Evolutionary conservation across 345 rosid species (phyloP), one percentile per base, ranked within the genome.

Genomic region (Sisymbrium irio): DNA sequence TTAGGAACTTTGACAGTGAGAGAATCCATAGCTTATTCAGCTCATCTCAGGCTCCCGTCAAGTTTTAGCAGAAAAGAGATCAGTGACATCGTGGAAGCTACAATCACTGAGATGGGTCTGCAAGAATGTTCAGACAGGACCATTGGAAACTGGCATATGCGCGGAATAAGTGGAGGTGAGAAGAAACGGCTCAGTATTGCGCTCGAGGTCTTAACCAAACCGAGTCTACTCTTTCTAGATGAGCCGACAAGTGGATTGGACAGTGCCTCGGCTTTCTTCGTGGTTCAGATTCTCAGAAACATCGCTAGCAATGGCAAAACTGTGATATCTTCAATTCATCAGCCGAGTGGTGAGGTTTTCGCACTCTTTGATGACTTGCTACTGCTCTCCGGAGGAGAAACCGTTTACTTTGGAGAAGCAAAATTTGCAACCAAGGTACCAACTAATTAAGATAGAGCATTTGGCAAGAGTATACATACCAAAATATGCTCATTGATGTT

Each of bases 141-240:
- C 20, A 81, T 91, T 6, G 97, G 97, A 32, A 85, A 85, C 78
- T 88, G 95, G 95, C 95, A 91, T 76, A 51, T 84, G 50, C 83
- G 95, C n/a, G 97, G 97, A n/a, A 80, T 88, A 62, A 88, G 94
- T 13, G 95, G 92, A 35, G 97, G 97, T 3, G 97, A 91, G 80
- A 91, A 80, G 82, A 91, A 88, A 81, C 79, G 97, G 65, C 70
- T 88, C 3, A 84, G 95, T 80, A 85, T 91, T 69, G 95, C 92
- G 7, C 77, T 88, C 1, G 90, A 87, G 76, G 90, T 91, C 74
- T 87, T 91, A 35, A 85, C 91, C 5, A 84, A 74, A 73, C 95
- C 97, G 4, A 80, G 64, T 15, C 83, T 91, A 10, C 60, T 91
- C 82, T 87, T 87, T 59, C 87, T 91, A 35, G 97, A 91, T 50